phyloP scores from a whole-genome alignment of 495 filamentous ascomycete genomes.

The Penicillium maclennaniae region DNA sequence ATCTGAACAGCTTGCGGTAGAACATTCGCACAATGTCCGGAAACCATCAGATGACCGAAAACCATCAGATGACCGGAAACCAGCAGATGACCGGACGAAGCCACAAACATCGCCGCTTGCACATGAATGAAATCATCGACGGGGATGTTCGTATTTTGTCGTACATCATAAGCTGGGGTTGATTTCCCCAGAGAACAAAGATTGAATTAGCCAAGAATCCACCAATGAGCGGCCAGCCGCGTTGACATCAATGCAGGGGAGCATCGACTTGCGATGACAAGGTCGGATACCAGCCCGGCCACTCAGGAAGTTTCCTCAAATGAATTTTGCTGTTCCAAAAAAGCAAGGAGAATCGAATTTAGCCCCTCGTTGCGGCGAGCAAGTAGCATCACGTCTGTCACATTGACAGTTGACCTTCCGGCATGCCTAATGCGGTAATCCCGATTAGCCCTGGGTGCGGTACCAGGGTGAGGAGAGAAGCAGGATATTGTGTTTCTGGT shows the following conservation, averaged over 20 bases:
- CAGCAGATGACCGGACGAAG: background rate
- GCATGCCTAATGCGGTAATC: conserved; percentile 56
- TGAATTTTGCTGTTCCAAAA: conserved; percentile 57
- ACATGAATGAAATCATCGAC: background rate
- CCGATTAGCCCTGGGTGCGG: background rate
- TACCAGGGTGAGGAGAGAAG: background rate
- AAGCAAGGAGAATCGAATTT: conserved; percentile 64
- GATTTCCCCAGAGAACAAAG: background rate
- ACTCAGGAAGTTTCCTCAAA: conserved; percentile 23
- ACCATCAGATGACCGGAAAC: background rate
- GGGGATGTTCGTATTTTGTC: conserved; percentile 3
- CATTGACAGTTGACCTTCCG: conserved; percentile 74
- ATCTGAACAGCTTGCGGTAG: background rate
- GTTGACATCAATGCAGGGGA: background rate
- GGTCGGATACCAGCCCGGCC: background rate
- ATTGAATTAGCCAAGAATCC: background rate
- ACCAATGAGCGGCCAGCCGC: background rate
- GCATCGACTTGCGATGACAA: background rate
- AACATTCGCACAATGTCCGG: conserved; percentile 1
- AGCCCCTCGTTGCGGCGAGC: conserved; percentile 82
- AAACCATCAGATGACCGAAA: background rate
- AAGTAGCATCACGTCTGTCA: conserved; percentile 83
- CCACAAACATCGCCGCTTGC: background rate
- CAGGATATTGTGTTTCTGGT: background rate
- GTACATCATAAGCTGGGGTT: conserved; percentile 10